Conservation (phyloP, 495 filamentous ascomycete genomes). For the Penicillium longicatenatum region DNA sequence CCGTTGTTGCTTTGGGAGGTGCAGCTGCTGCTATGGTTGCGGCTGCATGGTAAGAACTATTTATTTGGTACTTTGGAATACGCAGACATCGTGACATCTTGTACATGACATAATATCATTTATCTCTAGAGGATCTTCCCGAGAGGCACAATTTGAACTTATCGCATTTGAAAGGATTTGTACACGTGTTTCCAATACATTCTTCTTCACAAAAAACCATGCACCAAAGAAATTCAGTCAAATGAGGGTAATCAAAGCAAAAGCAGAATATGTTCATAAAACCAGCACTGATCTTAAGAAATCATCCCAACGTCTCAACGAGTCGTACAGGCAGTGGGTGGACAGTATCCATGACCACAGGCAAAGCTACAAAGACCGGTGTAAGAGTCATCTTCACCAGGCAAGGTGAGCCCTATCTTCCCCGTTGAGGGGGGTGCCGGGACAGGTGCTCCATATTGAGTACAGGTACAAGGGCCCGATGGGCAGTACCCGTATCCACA, state of each 20-base stretch:
- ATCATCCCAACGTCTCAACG: neutral
- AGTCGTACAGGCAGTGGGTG: conserved; percentile 34
- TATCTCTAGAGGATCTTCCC: too few relatives aligned
- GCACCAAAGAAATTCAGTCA: too few relatives aligned
- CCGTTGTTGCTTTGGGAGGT: conserved; percentile 13
- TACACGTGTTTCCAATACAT: too few relatives aligned
- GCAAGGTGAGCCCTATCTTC: conserved; percentile 29
- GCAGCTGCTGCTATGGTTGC: conserved; percentile 16
- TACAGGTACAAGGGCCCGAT: conserved; percentile 42
- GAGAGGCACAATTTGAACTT: too few relatives aligned
- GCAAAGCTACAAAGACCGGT: conserved; percentile 44
- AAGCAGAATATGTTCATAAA: neutral
- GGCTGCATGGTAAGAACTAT: conserved; percentile 8
- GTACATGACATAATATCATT: neutral
- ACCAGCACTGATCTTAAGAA: neutral
- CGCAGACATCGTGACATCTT: neutral
- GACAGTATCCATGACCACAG: conserved; percentile 47
- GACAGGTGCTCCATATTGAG: conserved; percentile 28
- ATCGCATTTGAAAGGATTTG: too few relatives aligned
- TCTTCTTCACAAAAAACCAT: too few relatives aligned
- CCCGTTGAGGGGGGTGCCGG: conserved; percentile 28
- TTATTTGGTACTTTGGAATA: neutral
- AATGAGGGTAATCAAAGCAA: neutral
- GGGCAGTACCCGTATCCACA: conserved; percentile 47
- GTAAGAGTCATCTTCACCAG: conserved; percentile 37